These are phyloP conservation scores for Myriosclerotinia scirpicola DNA, from an alignment of 2,329 filamentous ascomycete species.

Conservation along the genomic window DNA sequence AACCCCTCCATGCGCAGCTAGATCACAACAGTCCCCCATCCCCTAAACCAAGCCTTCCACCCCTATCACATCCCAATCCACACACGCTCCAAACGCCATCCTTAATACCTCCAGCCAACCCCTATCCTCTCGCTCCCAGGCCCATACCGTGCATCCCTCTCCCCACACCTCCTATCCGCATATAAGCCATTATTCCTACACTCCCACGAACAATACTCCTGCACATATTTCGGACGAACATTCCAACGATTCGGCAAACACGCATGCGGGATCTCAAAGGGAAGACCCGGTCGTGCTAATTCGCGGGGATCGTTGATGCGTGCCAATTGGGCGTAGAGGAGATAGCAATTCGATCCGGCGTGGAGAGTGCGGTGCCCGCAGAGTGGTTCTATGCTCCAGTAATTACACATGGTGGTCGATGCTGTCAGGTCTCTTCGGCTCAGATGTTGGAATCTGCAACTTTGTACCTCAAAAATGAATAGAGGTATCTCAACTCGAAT, in stretches of 20 bases:
- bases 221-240: constrained; percentile 26
- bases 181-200: constrained; percentile 38
- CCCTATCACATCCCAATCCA: not conserved
- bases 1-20: not conserved
- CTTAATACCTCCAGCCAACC: constrained; percentile 38
- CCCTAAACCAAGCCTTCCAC: not conserved
- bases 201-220: constrained; percentile 36
- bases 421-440: too few species aligned
- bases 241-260: constrained; percentile 36
- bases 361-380: constrained; percentile 38
- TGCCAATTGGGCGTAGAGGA: constrained; percentile 38
- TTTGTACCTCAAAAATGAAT: not conserved
- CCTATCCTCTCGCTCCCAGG: constrained; percentile 37
- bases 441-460: not conserved
- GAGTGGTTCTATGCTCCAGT: constrained; percentile 34
- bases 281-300: constrained; percentile 26
- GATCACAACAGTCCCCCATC: too few species aligned
- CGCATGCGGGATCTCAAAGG: constrained; percentile 35
- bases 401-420: constrained; percentile 36
- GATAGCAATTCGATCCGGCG: constrained; percentile 37
- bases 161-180: constrained; percentile 33
- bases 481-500: constrained; percentile 23
- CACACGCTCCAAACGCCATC: not conserved
- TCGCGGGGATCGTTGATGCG: constrained; percentile 38
- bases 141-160: constrained; percentile 35